Evolutionary conservation across 805 yeast genomes (phyloP).

Genomic region (Komagataella pseudopastoris): DNA sequence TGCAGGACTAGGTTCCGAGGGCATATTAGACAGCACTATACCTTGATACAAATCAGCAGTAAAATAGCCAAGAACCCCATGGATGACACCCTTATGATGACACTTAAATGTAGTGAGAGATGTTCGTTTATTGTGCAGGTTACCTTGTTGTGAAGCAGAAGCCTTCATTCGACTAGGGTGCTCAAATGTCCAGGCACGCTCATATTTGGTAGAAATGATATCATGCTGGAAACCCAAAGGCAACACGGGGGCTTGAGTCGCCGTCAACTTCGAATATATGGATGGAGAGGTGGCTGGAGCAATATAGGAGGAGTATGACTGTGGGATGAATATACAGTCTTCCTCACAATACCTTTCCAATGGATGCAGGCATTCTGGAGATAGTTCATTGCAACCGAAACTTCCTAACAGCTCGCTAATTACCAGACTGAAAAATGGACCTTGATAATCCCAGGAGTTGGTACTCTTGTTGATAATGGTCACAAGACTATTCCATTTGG

Average conservation of each 20-base stretch:
- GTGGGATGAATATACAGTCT: slow-evolving; percentile 49
- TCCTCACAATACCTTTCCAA: slow-evolving; percentile 23
- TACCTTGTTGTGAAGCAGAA: slow-evolving; percentile 3
- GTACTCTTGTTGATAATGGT: slow-evolving; percentile 44
- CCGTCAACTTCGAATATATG: slow-evolving; percentile 20
- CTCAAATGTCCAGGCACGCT: slow-evolving; percentile 46
- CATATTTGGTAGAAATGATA: slow-evolving; percentile 28
- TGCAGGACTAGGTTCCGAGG: slow-evolving; percentile 23
- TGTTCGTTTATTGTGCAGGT: slow-evolving; percentile 9
- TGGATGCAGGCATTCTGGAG: slow-evolving; percentile 64
- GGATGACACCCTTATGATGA: slow-evolving; percentile 38
- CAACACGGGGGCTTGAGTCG: slow-evolving; percentile 13
- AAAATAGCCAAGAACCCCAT: slow-evolving; percentile 70
- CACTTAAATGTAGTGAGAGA: slow-evolving; percentile 22
- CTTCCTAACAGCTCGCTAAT: slow-evolving; percentile 81
- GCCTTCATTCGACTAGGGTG: slow-evolving; percentile 27
- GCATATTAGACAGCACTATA: slow-evolving; percentile 36
- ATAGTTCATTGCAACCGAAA: slow-evolving; percentile 82
- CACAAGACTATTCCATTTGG: slow-evolving; percentile 40
- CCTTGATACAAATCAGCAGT: slow-evolving; percentile 55
- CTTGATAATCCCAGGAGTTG: slow-evolving; percentile 30
- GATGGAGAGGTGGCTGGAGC: slow-evolving; percentile 58
- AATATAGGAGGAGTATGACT: slow-evolving; percentile 39
- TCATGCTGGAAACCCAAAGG: slow-evolving; percentile 21
- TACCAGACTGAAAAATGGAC: slow-evolving; percentile 35